These are phyloP conservation scores for Pythium utonaiense DNA, from an alignment of 352 stramenopile genomes.

Conservation along the genomic window DNA sequence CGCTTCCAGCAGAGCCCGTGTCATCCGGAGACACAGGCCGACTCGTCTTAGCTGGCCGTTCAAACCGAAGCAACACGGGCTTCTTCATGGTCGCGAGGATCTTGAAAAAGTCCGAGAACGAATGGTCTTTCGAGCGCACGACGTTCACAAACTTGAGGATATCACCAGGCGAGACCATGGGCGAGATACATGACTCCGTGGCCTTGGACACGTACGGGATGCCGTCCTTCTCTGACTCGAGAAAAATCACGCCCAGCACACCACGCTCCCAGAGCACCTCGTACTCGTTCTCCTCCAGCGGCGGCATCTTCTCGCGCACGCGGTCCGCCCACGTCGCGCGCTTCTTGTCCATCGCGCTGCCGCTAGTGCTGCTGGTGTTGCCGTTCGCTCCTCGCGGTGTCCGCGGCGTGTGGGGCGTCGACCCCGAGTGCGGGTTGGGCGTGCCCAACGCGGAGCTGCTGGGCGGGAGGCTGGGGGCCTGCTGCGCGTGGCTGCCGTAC, in stretches of 20 bases:
- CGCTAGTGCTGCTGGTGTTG: neutral
- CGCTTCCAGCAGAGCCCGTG: neutral
- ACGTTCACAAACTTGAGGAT: constrained; percentile 85
- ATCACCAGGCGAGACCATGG: constrained; percentile 61
- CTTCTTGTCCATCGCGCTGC: constrained; percentile 15
- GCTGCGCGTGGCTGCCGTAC: constrained; percentile 18
- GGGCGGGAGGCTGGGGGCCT: constrained; percentile 14
- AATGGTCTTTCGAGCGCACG: constrained; percentile 82
- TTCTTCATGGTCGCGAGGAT: constrained; percentile 90
- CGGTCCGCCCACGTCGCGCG: constrained; percentile 70
- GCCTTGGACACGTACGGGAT: constrained; percentile 86
- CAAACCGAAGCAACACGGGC: constrained; percentile 80
- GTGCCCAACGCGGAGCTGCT: constrained; percentile 2
- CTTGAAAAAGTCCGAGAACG: constrained; percentile 89
- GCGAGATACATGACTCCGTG: constrained; percentile 83
- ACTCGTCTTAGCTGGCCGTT: constrained; percentile 32
- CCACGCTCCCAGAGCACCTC: constrained; percentile 85
- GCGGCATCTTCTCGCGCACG: constrained; percentile 73
- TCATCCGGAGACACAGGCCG: neutral
- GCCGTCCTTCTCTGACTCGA: constrained; percentile 81
- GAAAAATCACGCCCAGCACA: constrained; percentile 84
- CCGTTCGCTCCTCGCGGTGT: neutral
- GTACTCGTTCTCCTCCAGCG: constrained; percentile 78
- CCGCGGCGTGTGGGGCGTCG: neutral
- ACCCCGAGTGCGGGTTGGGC: neutral